phyloP scores from a whole-genome alignment of 1,284 basidiomycete genomes.

The Coniferiporia weirii region DNA sequence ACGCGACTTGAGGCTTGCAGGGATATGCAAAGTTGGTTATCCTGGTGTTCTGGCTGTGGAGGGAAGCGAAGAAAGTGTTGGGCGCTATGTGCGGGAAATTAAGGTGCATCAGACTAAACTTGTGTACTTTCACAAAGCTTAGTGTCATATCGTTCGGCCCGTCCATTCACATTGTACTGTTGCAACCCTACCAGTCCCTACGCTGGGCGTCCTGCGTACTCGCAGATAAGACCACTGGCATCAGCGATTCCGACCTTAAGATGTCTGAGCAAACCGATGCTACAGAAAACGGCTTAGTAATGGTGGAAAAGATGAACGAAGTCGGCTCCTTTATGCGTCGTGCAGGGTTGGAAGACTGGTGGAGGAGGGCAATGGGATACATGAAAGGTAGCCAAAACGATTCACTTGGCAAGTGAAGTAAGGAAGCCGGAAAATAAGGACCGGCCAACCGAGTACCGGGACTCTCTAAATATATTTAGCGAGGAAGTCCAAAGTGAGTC shows the following conservation, averaged over 20 bases:
- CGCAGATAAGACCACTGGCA: neutral
- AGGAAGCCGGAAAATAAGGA: neutral
- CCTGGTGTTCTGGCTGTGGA: slow-evolving; percentile 16
- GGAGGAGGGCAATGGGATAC: slow-evolving; percentile 13
- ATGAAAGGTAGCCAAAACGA: slow-evolving; percentile 1
- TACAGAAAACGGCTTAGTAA: neutral
- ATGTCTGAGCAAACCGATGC: neutral
- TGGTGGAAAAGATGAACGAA: slow-evolving; percentile 16
- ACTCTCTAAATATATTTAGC: neutral
- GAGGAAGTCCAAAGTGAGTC: neutral
- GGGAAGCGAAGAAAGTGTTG: slow-evolving; percentile 11
- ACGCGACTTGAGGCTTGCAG: slow-evolving; percentile 8
- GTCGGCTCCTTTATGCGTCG: slow-evolving; percentile 11
- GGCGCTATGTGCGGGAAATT: slow-evolving; percentile 11
- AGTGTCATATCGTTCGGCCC: neutral
- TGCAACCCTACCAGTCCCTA: slow-evolving; percentile 3
- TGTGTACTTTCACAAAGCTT: neutral
- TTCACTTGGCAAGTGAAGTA: neutral
- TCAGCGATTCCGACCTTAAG: neutral
- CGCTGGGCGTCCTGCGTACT: slow-evolving; percentile 17
- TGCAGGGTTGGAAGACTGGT: slow-evolving; percentile 11
- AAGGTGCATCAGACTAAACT: slow-evolving; percentile 3
- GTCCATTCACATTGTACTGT: neutral
- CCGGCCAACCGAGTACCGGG: neutral
- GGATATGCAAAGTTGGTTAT: slow-evolving; percentile 16